Percentiles rank a stretch among this genome's conserved stretches.
phyloP scores from a whole-genome alignment of 257 asterid species.

The Parsonsia alboflavescens region DNA sequence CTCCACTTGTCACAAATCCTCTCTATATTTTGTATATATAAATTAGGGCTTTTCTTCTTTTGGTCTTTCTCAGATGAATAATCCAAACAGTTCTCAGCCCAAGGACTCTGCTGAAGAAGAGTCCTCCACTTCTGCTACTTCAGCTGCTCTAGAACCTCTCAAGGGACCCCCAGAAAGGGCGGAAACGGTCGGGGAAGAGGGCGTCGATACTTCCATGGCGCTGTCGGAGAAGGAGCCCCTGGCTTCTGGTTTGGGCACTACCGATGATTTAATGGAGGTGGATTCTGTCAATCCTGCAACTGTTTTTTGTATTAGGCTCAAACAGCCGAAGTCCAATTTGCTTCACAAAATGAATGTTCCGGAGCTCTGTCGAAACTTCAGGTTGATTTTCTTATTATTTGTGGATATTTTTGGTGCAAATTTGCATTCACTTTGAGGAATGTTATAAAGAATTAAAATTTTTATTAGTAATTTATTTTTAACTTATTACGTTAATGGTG shows the following conservation, averaged over 20 bases:
- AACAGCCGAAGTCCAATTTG: constrained; percentile 76
- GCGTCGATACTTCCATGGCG: constrained; percentile 40
- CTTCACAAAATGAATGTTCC: constrained; percentile 96
- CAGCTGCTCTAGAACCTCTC: constrained; percentile 28
- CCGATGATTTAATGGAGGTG: constrained; percentile 64
- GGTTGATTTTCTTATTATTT: constrained; percentile 32
- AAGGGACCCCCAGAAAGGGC: constrained; percentile 31
- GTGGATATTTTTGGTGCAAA: neutral
- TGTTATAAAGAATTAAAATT: neutral
- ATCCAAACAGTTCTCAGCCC: constrained; percentile 28
- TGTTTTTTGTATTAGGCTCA: constrained; percentile 72
- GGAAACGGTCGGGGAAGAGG: constrained; percentile 29
- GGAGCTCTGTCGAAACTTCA: constrained; percentile 93
- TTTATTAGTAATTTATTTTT: neutral
- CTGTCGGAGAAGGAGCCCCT: constrained; percentile 43
- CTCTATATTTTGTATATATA: constrained; percentile 21
- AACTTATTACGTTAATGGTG: neutral
- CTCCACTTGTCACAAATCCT: constrained; percentile 37
- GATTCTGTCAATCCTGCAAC: constrained; percentile 54
- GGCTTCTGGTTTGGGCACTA: constrained; percentile 18
- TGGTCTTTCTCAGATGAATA: constrained; percentile 44
- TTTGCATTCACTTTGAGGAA: neutral
- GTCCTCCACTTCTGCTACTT: constrained; percentile 33
- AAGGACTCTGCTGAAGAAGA: constrained; percentile 42
- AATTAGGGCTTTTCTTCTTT: constrained; percentile 50